phyloP scores from a whole-genome alignment of 2,329 filamentous ascomycete species.

The Atkinsonella hypoxylon region DNA sequence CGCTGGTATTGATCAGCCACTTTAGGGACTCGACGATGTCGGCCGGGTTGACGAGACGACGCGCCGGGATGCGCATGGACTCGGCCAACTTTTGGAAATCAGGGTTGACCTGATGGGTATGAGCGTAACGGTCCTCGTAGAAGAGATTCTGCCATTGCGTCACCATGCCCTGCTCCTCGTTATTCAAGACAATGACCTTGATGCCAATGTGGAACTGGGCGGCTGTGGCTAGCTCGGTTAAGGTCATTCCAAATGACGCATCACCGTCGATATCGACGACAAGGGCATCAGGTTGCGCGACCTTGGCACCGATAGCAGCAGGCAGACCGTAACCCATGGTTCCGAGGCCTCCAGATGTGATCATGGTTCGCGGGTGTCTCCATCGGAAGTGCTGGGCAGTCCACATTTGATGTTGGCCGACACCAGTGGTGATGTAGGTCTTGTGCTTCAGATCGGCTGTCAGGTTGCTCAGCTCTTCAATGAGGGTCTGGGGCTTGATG shows the following conservation, averaged over 20 bases:
- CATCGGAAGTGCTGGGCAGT: constrained; percentile 93
- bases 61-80: constrained; percentile 75
- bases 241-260: constrained; percentile 97
- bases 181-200: constrained; percentile 91
- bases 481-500: constrained; percentile 91
- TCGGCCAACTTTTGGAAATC: constrained; percentile 89
- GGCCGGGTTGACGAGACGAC: constrained; percentile 58
- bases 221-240: constrained; percentile 85
- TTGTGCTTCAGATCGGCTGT: constrained; percentile 69
- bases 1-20: constrained; percentile 82
- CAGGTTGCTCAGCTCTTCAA: constrained; percentile 79
- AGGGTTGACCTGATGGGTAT: constrained; percentile 92
- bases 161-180: constrained; percentile 97
- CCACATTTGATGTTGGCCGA: constrained; percentile 99
- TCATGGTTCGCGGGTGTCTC: constrained; percentile 83
- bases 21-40: constrained; percentile 68
- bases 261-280: constrained; percentile 96
- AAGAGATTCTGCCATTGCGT: constrained; percentile 98
- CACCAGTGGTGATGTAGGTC: constrained; percentile 84
- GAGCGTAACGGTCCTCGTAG: constrained; percentile 84
- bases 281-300: constrained; percentile 57
- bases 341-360: constrained; percentile 85
- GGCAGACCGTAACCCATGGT: constrained; percentile 90
- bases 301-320: constrained; percentile 88
- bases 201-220: constrained; percentile 92